Base-by-base conservation (phyloP, 441 rosid genomes). In the Populus trichocarpa region DNA sequence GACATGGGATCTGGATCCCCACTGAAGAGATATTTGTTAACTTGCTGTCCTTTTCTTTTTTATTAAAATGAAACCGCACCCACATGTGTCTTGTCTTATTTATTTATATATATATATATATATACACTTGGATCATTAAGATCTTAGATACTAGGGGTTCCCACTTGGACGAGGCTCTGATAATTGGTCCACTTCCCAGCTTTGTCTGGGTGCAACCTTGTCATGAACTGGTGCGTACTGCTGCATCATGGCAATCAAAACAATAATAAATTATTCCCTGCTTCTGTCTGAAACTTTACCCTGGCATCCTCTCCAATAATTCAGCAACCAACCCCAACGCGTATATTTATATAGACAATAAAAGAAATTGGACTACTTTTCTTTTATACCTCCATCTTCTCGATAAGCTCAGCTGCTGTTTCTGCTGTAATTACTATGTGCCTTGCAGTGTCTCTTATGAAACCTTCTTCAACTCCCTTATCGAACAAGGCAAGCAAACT, bases 401-500 rank as follows among this genome's bases (percentile, higher is more conserved):
- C 75, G 61, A 90, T 77, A 69, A 90, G 90, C 57, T 86, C 88
- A 77, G 76, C 78, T 73, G 92, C 84, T 26, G 88, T 84, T n/a
- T 83, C 81, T 71, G 91, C 91, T 42, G 85, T 81, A 23, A 90
- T 72, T 13, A 90, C 74, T 61, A 90, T 88, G 10, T 84, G 77
- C 75, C 93, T 90, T 18, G 89, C 93, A 10, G 88, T 75, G n/a
- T 80, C 82, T 67, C 81, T 81, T 70, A 90, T 87, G 80, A 90
- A 90, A 10, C 93, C 93, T 85, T 90, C 93, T 80, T 90, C 91
- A 36, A 90, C 91, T 81, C 93, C 93, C 79, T 88, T 90, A 67
- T 90, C 93, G 68, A 90, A 85, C 67, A 88, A 83, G 30, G 84
- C 84, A 23, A 90, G 84, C 86, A 90, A 84, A 82, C 82, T 83